A percentile compares a stretch with the other conserved stretches of the same genome.
Conservation (phyloP, 2,329 filamentous ascomycete species). For the Colletotrichum trifolii region DNA sequence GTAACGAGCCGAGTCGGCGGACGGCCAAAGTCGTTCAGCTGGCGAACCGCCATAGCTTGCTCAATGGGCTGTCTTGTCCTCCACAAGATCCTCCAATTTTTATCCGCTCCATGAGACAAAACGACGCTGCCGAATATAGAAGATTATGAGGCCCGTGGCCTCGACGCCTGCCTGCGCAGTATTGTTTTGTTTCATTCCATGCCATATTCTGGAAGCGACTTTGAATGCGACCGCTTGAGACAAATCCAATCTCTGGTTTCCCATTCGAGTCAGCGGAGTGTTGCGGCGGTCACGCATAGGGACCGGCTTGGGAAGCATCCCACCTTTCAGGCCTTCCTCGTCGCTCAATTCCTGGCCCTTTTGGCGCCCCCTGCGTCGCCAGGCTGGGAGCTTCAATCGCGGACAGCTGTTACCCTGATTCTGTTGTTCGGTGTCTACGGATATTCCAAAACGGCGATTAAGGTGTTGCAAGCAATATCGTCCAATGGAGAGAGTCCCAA, state of each 20-base stretch:
- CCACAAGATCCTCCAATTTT: constrained; percentile 35
- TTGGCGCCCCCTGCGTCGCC: neutral
- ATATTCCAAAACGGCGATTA: constrained; percentile 11
- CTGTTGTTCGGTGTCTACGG: constrained; percentile 4
- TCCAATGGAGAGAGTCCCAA: constrained; percentile 29
- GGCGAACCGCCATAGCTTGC: constrained; percentile 21
- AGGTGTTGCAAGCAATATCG: constrained; percentile 19
- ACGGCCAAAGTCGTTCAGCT: constrained; percentile 19
- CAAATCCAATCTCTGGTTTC: constrained; percentile 23
- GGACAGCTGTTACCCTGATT: constrained; percentile 10
- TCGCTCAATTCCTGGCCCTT: neutral
- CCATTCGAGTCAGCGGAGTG: constrained; percentile 28
- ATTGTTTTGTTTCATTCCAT: constrained; percentile 31
- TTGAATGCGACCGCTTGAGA: constrained; percentile 19
- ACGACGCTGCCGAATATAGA: constrained; percentile 21
- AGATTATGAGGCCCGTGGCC: constrained; percentile 20
- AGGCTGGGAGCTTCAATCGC: constrained; percentile 20
- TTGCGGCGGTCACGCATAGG: constrained; percentile 9
- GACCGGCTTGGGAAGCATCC: no score
- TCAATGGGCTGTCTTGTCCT: constrained; percentile 21
- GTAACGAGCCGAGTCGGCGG: constrained; percentile 15
- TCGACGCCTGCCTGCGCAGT: constrained; percentile 23
- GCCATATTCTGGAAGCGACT: constrained; percentile 31
- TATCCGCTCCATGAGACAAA: constrained; percentile 25
- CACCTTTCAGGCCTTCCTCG: neutral